phyloP scores from a whole-genome alignment of 495 filamentous ascomycete species.

The Penicillium longicatenatum region DNA sequence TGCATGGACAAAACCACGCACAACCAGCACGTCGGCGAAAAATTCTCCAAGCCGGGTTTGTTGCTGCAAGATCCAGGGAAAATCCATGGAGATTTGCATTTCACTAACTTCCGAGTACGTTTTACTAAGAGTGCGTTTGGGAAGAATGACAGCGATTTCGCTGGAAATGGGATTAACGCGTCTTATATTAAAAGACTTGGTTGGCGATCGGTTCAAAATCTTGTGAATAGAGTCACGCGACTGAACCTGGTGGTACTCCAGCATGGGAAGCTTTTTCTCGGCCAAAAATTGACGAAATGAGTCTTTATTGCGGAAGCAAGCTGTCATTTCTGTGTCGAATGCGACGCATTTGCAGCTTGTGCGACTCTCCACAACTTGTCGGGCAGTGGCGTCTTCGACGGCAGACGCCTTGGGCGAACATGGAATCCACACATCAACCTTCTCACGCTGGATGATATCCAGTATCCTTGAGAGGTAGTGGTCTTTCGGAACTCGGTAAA shows the following conservation, averaged over 20 bases:
- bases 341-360: constrained; percentile 64
- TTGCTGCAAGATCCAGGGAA: constrained; percentile 70
- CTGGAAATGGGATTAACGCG: constrained; percentile 51
- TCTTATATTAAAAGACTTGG: constrained; percentile 63
- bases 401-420: constrained; percentile 63
- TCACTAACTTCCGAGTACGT: constrained; percentile 57
- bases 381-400: constrained; percentile 64
- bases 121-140: constrained; percentile 50
- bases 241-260: constrained; percentile 60
- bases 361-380: constrained; percentile 58
- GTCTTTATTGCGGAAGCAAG: constrained; percentile 57
- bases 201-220: constrained; percentile 54
- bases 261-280: constrained; percentile 54
- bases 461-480: constrained; percentile 53
- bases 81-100: constrained; percentile 55
- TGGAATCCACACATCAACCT: constrained; percentile 71
- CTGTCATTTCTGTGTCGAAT: constrained; percentile 49
- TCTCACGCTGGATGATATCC: constrained; percentile 59
- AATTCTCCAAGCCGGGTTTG: constrained; percentile 65
- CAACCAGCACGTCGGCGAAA: constrained; percentile 66
- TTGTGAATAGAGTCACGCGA: constrained; percentile 56
- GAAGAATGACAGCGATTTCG: constrained; percentile 55
- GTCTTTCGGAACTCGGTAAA: constrained; percentile 54
- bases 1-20: constrained; percentile 59
- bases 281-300: constrained; percentile 57